Conservation (phyloP, 495 filamentous ascomycete species). For the Hypoxylon fuscum region DNA sequence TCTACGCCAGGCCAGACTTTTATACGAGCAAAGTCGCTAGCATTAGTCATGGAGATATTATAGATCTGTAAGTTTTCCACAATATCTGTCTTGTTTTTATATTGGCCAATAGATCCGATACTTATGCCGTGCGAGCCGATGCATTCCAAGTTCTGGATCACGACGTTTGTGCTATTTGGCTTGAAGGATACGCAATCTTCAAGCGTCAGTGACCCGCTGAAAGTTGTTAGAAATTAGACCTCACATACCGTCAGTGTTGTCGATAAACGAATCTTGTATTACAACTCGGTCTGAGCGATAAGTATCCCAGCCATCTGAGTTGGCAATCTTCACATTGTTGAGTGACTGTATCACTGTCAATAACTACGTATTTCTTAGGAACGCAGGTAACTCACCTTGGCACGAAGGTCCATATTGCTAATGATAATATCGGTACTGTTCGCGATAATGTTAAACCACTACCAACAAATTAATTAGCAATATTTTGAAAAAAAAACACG, state of each 20-base stretch:
- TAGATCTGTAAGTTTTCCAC: slow-evolving; percentile 46
- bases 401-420: slow-evolving; percentile 68
- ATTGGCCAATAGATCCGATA: slow-evolving; percentile 46
- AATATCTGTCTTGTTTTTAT: slow-evolving; percentile 39
- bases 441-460: slow-evolving; percentile 73
- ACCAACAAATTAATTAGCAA: neutral
- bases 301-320: slow-evolving; percentile 78
- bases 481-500: neutral
- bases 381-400: slow-evolving; percentile 3
- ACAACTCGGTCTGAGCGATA: slow-evolving; percentile 70
- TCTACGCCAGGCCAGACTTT: slow-evolving; percentile 46
- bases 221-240: neutral
- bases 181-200: slow-evolving; percentile 78
- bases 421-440: slow-evolving; percentile 74
- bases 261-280: slow-evolving; percentile 73
- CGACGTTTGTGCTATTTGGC: slow-evolving; percentile 77
- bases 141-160: slow-evolving; percentile 75
- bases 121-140: slow-evolving; percentile 65
- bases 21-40: slow-evolving; percentile 42
- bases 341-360: slow-evolving; percentile 45
- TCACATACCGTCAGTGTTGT: slow-evolving; percentile 67
- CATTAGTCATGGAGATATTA: slow-evolving; percentile 46
- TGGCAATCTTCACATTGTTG: slow-evolving; percentile 43
- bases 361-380: slow-evolving; percentile 44
- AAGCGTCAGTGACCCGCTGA: neutral